Evolutionary conservation across 139 green algal genomes (phyloP).

Genomic region (Asterochloris erici): DNA sequence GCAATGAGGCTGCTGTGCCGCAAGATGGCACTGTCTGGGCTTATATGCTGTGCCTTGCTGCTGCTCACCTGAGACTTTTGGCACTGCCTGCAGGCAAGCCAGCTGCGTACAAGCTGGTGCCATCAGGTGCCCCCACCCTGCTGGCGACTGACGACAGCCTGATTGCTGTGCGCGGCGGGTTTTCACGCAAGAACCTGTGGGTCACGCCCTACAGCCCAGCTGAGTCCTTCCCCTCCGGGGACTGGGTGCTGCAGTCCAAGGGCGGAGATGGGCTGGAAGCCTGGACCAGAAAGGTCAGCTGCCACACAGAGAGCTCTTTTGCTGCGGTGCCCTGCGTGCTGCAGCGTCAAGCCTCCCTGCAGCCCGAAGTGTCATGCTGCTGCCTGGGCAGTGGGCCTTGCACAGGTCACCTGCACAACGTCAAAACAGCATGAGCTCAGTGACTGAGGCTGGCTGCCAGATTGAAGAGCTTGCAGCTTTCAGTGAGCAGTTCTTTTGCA

Average conservation of each 20-base stretch:
- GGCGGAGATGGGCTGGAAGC: conserved; percentile 30
- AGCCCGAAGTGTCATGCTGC: too few relatives aligned
- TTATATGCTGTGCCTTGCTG: too few relatives aligned
- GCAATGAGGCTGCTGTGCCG: too few relatives aligned
- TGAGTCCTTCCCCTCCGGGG: conserved; percentile 57
- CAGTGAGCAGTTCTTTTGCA: neutral
- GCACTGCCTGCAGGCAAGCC: conserved; percentile 18
- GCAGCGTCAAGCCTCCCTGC: too few relatives aligned
- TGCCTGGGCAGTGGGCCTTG: too few relatives aligned
- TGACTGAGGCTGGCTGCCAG: too few relatives aligned
- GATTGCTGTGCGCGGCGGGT: conserved; percentile 41
- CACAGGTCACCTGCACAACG: too few relatives aligned
- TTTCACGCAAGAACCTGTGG: conserved; percentile 62
- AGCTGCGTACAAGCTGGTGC: conserved; percentile 59
- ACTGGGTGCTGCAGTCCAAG: conserved; percentile 38
- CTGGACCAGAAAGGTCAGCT: conserved; percentile 32
- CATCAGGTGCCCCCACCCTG: conserved; percentile 34
- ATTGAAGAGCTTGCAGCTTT: too few relatives aligned
- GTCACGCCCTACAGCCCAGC: conserved; percentile 59
- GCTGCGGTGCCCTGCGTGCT: too few relatives aligned
- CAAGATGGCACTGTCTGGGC: too few relatives aligned
- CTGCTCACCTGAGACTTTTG: neutral
- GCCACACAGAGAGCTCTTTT: neutral
- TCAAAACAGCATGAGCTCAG: too few relatives aligned
- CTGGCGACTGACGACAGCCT: conserved; percentile 39